Conservation (phyloP, 2,329 filamentous ascomycete species). For the Polytolypa hystricis region DNA sequence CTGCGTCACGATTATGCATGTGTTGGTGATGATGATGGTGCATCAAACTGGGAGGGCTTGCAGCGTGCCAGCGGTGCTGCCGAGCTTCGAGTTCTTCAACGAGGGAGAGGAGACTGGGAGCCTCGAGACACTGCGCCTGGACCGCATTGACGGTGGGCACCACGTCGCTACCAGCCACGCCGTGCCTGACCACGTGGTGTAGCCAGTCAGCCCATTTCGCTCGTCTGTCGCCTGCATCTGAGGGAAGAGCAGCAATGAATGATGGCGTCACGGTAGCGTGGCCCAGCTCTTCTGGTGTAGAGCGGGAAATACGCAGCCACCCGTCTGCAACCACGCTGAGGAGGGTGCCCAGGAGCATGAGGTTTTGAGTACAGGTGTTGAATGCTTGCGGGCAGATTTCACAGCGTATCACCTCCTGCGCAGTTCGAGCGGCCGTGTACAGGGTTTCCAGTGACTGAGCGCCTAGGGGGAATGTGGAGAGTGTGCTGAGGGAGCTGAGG, state of each 20-base stretch:
- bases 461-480: conserved; percentile 32
- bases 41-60: no score
- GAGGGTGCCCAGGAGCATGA: conserved; percentile 36
- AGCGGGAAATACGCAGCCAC: conserved; percentile 31
- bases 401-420: conserved; percentile 32
- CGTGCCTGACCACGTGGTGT: conserved; percentile 24
- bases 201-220: conserved; percentile 30
- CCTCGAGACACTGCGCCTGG: conserved; percentile 19
- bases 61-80: conserved; percentile 32
- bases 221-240: conserved; percentile 18
- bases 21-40: no score
- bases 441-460: conserved; percentile 33
- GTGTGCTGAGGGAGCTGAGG: conserved; percentile 31
- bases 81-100: conserved; percentile 32
- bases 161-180: conserved; percentile 23
- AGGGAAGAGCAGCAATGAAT: conserved; percentile 18
- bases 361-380: conserved; percentile 33
- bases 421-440: conserved; percentile 32
- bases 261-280: conserved; percentile 23
- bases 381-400: conserved; percentile 31
- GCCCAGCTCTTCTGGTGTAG: conserved; percentile 26
- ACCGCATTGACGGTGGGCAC: conserved; percentile 14
- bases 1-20: no score
- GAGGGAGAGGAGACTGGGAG: conserved; percentile 27
- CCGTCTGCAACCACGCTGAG: conserved; percentile 34